Percentiles rank a stretch among this genome's conserved stretches.
Conservation (phyloP, 306 rosid species). For the Arachis stenosperma region DNA sequence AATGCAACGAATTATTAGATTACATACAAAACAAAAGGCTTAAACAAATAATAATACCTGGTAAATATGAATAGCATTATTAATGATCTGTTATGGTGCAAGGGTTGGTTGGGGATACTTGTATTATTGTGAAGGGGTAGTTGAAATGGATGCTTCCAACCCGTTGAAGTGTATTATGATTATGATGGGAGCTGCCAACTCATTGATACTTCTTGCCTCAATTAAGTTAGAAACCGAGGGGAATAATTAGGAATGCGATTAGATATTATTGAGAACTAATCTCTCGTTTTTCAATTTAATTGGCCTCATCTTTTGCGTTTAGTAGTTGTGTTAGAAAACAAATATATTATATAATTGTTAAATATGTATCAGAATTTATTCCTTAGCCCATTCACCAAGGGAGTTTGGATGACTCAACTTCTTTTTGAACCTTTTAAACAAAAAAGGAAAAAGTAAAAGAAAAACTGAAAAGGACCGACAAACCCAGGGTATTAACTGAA, state of each 20-base stretch:
- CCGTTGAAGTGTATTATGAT: not conserved
- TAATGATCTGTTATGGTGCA: not conserved
- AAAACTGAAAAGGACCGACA: no score
- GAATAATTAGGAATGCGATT: no score
- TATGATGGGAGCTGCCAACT: not conserved
- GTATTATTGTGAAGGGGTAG: conserved; percentile 15
- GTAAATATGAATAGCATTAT: not conserved
- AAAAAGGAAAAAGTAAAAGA: no score
- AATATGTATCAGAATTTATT: no score
- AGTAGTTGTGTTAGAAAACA: not conserved
- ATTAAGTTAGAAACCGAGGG: not conserved
- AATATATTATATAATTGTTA: not conserved
- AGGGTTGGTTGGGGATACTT: not conserved
- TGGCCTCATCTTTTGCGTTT: not conserved
- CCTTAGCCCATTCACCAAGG: no score
- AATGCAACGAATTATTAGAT: not conserved
- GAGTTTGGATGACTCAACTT: no score
- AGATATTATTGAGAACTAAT: not conserved
- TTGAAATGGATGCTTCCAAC: conserved; percentile 41
- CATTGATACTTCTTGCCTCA: conserved; percentile 10
- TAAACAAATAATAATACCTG: not conserved
- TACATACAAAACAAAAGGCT: not conserved
- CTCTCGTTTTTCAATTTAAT: conserved; percentile 20
- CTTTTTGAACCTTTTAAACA: no score
- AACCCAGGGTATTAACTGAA: no score